phyloP scores from a whole-genome alignment of 2,329 filamentous ascomycete species.

The Diplodia sapinea region DNA sequence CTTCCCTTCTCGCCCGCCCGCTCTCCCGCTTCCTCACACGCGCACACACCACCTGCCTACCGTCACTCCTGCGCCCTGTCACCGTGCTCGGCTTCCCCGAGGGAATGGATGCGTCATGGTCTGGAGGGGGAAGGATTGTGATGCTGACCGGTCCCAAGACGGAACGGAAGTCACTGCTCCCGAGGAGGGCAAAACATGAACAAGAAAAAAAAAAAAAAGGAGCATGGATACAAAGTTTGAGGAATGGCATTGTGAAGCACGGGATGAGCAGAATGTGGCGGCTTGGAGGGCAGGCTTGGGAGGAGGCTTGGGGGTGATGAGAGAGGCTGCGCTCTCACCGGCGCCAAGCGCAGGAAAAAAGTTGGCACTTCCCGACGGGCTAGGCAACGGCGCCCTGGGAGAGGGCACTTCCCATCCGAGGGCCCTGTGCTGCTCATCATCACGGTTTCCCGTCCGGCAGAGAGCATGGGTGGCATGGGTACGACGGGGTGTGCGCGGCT shows the following conservation, averaged over 20 bases:
- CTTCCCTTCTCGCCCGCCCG: background rate
- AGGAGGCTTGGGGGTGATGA: conserved; percentile 5
- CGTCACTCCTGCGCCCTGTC: background rate
- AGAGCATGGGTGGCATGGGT: conserved; percentile 2
- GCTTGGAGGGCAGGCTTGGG: background rate
- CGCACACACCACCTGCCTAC: background rate
- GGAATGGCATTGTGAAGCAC: conserved; percentile 21
- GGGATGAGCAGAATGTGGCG: conserved; percentile 9
- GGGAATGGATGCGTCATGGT: background rate
- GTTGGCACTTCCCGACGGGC: conserved; percentile 1
- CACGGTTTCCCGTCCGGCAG: too few species aligned
- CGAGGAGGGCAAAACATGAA: background rate
- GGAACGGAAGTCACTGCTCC: background rate
- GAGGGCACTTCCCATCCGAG: background rate
- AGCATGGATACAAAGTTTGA: background rate
- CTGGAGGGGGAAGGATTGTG: background rate
- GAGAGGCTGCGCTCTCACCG: background rate
- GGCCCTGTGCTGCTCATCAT: background rate
- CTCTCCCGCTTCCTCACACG: conserved; percentile 1
- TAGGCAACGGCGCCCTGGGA: background rate
- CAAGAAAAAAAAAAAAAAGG: background rate
- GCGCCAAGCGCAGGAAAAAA: background rate
- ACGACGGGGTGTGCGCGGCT: conserved; percentile 1
- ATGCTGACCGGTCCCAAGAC: conserved; percentile 12
- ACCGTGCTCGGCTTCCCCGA: background rate